Base-by-base conservation (phyloP, 2,329 filamentous ascomycete genomes). In the Apiospora koreana region DNA sequence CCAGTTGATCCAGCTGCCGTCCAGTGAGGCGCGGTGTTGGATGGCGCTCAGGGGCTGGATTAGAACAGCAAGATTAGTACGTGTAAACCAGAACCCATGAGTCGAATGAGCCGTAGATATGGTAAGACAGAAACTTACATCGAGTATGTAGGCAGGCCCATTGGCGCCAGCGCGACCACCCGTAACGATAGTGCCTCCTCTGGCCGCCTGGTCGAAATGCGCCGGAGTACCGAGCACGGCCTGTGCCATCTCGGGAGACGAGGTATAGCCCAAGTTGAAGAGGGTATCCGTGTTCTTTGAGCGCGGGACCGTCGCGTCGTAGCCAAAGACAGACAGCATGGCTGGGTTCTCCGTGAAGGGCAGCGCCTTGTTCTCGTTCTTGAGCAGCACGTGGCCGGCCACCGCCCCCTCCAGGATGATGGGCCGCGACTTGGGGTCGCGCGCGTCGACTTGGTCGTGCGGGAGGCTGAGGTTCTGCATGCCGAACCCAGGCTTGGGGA, bases 341-440 rank as follows among this genome's bases (percentile, higher is more conserved):
- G 82, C 80, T 7, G 83, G 89, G 69, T 84, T 84, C 69, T 85
- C 87, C 68, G 76, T 79, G 45, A 95, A 84, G 0, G 93, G 93
- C 8, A 95, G 82, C 0, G 86, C 83, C 9, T 84, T 84, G 64
- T 86, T 84, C 2, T 82, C 82, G 79, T 97, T 96, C 84, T 97
- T 97, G 68, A 97, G 84, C 0, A 97, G 84, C 35, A 95, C 92
- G 67, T 92, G 93, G 5, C 89, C 87, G 9, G 88, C 84, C n/a
- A 88, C 83, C 0, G 88, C 88, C 1, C 86, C 86, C 67, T 87
- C 82, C 14, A 89, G 75, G 1, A 88, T 78, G 0, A 82, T 79
- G 0, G 79, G 75, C 62, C 80, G 81, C 0, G 86, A 84, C 1
- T 82, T 78, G 0, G 85, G 79, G 69, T 86, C 81, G 4, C 85